phyloP scores from a whole-genome alignment of 1,284 basidiomycete genomes.

The Cystobasidiaceae sp. region DNA sequence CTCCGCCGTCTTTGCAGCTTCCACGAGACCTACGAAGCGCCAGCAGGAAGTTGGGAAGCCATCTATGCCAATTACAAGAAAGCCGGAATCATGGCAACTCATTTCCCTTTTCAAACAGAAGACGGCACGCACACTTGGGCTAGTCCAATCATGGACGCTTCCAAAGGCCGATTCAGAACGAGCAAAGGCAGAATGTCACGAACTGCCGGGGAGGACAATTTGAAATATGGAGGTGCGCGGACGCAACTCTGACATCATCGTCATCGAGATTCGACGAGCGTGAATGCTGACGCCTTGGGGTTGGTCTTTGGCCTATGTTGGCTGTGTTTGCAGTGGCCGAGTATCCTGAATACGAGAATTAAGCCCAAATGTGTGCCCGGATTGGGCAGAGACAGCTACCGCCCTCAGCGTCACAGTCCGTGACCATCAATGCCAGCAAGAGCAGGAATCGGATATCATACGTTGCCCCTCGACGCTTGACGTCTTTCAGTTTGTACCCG shows the following conservation, averaged over 20 bases:
- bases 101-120: neutral
- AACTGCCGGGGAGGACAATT: slow-evolving; percentile 19
- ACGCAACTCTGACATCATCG: neutral
- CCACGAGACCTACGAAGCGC: slow-evolving; percentile 21
- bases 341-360: no score
- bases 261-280: neutral
- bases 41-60: slow-evolving; percentile 23
- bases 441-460: no score
- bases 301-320: no score
- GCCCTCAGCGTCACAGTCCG: no score
- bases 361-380: no score
- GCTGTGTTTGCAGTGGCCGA: neutral
- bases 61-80: slow-evolving; percentile 3
- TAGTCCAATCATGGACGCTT: slow-evolving; percentile 11
- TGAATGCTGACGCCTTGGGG: no score
- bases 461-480: no score
- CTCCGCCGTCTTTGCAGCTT: neutral
- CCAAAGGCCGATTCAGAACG: neutral
- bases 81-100: slow-evolving; percentile 12
- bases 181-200: slow-evolving; percentile 11
- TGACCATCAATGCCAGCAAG: no score
- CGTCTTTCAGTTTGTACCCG: no score
- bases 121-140: neutral
- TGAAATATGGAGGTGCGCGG: neutral
- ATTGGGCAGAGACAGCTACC: no score